These are phyloP conservation scores for Skeletonema tropicum DNA, from an alignment of 108 stramenopile species.

Conservation along the genomic window DNA sequence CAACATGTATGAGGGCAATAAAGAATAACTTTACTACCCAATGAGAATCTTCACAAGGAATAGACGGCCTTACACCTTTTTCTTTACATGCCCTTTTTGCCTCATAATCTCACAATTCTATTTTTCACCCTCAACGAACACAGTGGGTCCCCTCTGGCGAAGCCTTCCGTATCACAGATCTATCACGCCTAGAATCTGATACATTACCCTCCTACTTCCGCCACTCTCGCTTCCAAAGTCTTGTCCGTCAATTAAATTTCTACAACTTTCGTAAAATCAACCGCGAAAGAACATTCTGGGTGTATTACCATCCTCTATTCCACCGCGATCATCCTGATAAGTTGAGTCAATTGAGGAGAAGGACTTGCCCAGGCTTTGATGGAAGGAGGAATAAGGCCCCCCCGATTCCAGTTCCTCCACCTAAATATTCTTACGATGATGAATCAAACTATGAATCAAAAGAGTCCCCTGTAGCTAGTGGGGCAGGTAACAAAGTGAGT, in stretches of 20 bases:
- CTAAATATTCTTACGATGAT: slow-evolving; percentile 2
- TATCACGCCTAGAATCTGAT: slow-evolving; percentile 77
- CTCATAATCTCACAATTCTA: not conserved
- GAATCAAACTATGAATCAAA: not conserved
- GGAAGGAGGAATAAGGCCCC: slow-evolving; percentile 71
- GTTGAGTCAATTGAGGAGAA: slow-evolving; percentile 84
- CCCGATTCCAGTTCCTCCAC: slow-evolving; percentile 1
- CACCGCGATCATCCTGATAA: slow-evolving; percentile 90
- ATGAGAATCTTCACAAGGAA: not conserved
- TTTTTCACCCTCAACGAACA: not conserved
- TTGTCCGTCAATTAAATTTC: slow-evolving; percentile 94
- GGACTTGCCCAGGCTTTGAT: slow-evolving; percentile 85
- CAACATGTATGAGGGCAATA: not conserved
- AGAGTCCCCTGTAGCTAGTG: slow-evolving; percentile 1
- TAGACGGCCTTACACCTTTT: not conserved
- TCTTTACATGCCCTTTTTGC: slow-evolving; percentile 14
- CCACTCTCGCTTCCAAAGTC: slow-evolving; percentile 92
- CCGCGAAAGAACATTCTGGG: slow-evolving; percentile 93
- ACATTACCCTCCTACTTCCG: slow-evolving; percentile 92
- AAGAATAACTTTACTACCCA: not conserved
- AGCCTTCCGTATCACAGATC: slow-evolving; percentile 84
- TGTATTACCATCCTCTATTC: slow-evolving; percentile 93
- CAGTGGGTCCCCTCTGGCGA: slow-evolving; percentile 87
- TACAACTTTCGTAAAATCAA: slow-evolving; percentile 90
- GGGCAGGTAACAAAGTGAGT: slow-evolving; percentile 30